These are phyloP conservation scores for Aspergillus quadricinctus DNA, from an alignment of 2,329 filamentous ascomycete genomes.

Conservation along the genomic window DNA sequence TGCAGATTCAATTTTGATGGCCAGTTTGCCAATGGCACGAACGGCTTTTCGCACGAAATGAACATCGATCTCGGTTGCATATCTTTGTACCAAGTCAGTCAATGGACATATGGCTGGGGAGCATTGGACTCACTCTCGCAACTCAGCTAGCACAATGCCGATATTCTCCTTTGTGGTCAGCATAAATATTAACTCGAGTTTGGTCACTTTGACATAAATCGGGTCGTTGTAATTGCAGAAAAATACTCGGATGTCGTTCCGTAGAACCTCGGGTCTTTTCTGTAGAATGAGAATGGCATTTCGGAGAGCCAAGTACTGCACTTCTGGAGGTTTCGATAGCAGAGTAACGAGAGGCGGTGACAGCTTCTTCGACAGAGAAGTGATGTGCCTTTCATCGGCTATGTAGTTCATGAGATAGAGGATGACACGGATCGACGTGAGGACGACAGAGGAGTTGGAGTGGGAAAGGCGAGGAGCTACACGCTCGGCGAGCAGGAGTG, in stretches of 20 bases:
- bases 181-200: constrained; percentile 98
- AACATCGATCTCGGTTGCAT: constrained; percentile 96
- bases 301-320: constrained; percentile 92
- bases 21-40: constrained; percentile 92
- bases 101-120: neutral
- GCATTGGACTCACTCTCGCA: constrained; percentile 65
- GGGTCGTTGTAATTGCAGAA: constrained; percentile 99
- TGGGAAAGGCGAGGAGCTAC: constrained; percentile 95
- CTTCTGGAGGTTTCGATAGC: constrained; percentile 91
- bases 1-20: constrained; percentile 97
- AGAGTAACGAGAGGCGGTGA: constrained; percentile 93
- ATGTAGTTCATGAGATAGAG: constrained; percentile 99
- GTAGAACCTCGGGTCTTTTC: constrained; percentile 82
- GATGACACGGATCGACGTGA: constrained; percentile 94
- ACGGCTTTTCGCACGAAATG: constrained; percentile 98
- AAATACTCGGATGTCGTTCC: constrained; percentile 96
- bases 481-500: constrained; percentile 82
- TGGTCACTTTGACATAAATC: constrained; percentile 99
- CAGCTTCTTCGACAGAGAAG: constrained; percentile 81
- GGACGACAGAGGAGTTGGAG: constrained; percentile 91
- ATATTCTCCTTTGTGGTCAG: constrained; percentile 94
- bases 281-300: constrained; percentile 94
- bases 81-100: constrained; percentile 37
- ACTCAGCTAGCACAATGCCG: constrained; percentile 85
- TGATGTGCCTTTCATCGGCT: constrained; percentile 81